Percentiles rank a stretch among this genome's conserved stretches.
Conservation (phyloP, 495 filamentous ascomycete genomes). For the Tuber microsphaerosporum region DNA sequence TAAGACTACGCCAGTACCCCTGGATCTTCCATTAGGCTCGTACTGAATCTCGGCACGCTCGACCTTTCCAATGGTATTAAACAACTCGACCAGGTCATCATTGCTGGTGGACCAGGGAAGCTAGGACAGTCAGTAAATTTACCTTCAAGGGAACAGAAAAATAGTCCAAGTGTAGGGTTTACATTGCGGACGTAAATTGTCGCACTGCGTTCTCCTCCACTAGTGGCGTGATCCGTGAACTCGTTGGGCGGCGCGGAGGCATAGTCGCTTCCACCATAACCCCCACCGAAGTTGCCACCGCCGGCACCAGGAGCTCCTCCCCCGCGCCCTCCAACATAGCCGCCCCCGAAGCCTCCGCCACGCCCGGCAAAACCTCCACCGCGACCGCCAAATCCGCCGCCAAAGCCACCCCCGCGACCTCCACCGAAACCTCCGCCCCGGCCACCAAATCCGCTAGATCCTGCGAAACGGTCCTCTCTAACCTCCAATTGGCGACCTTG, state of each 20-base stretch:
- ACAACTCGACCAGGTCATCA: constrained; percentile 89
- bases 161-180: constrained; percentile 46
- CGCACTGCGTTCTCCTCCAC: constrained; percentile 72
- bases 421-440: constrained; percentile 53
- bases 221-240: constrained; percentile 89
- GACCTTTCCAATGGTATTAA: constrained; percentile 96
- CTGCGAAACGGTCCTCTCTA: constrained; percentile 91
- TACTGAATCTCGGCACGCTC: constrained; percentile 98
- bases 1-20: constrained; percentile 88
- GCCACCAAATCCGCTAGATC: constrained; percentile 50
- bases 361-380: constrained; percentile 50
- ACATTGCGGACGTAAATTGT: constrained; percentile 96
- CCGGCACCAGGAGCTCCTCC: constrained; percentile 47
- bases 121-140: constrained; percentile 48
- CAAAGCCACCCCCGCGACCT: constrained; percentile 51
- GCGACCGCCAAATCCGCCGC: constrained; percentile 51
- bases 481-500: constrained; percentile 90
- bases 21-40: constrained; percentile 89
- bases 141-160: neutral
- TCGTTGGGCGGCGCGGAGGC: constrained; percentile 70
- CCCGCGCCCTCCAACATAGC: constrained; percentile 46
- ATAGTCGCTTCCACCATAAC: constrained; percentile 43
- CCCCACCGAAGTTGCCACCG: constrained; percentile 30
- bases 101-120: constrained; percentile 98
- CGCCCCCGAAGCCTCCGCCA: constrained; percentile 48